Base-by-base conservation (phyloP, 2,329 filamentous ascomycete species). In the Metarhizium robertsii region DNA sequence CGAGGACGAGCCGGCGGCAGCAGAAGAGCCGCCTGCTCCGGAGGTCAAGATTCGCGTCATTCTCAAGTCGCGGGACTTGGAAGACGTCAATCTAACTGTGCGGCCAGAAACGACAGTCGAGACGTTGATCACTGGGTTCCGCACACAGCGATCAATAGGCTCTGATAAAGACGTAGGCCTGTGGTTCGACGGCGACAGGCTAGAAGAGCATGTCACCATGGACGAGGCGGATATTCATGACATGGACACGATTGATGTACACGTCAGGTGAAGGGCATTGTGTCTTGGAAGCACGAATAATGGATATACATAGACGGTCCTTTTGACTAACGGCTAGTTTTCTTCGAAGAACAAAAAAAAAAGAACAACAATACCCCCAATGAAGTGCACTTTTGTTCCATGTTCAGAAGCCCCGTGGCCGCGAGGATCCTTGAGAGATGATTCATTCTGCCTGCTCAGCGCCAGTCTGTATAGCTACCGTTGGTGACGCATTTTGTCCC, bases 171-270 rank as follows among this genome's bases (percentile, higher is more conserved):
- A 76, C 0, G 71, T 94, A 3, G 76, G 78, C 42, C 72, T 95
- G 11, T 75, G 79, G 61, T 92, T 90, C 68, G 90, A 95, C 62
- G 90, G 90, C 14, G 89, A 92, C 52, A 73, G 74, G 50, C 72
- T 95, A 32, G 80, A 85, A 14, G 78, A 80, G 18, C 75, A 82
- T 1, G 71, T 74, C 34, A 80, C 77, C 2, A 76, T 94, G 49
- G 75, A 75, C 48, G 83, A 88, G 40, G 79, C 84, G 2, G 90
- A 90, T 18, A 81, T 95, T 45, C 82, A 83, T 49, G 87, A 95
- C 63, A 77, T 85, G 73, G 88, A 92, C 66, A 77, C 79, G 32
- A 73, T 95, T 38, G 90, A 95, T 68, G 87, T 94, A 25, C 78
- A 86, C 60, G 69, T 91, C 14, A 57, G 52, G 30, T 55, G 20